Base-by-base conservation (phyloP, 257 asterid genomes). In the Solanum pennellii region DNA sequence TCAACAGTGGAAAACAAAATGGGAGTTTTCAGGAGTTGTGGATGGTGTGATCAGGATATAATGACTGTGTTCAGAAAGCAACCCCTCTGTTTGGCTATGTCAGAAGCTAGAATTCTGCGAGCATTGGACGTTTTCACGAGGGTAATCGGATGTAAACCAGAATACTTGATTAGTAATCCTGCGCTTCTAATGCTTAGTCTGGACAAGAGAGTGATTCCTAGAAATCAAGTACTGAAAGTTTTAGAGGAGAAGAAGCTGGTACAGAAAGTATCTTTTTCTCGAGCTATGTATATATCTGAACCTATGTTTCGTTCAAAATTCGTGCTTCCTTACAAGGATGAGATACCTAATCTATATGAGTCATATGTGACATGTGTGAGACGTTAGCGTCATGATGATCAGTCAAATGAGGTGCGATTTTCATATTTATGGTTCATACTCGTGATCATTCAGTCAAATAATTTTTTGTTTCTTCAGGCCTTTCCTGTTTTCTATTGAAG, bases 171-270 rank as follows among this genome's bases (percentile, higher is more conserved):
- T 62, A 41, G 3, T 60, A 6, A 31, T 25, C 56, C 83, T 76
- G 59, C n/a, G 0, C 23, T 76, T 76, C 35, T 76, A 76, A 41
- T 42, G 87, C 72, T 84, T 7, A 85, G 79, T 33, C 87, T 89
- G 69, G 91, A 89, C 80, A 89, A 65, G 76, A 87, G 90, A 66
- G 74, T 89, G 83, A 84, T 79, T 60, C 90, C 90, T 2, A 87
- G 91, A 86, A 62, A 13, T 42, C 66, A 25, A 25, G 65, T 89
- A n/a, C 6, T 89, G 56, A 85, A 82, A 8, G 44, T 82, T 45
- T 79, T 89, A 84, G 3, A 21, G 39, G 90, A 72, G 86, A 89
- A 82, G 85, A 85, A 72, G 76, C 84, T 89, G 7, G 37, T 41
- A 10, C 77, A 25, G 49, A 85, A 12, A 10, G 39, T 5, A 20